Evolutionary conservation across 139 green algal species (phyloP).

Genomic region (Haematococcus lacustris): DNA sequence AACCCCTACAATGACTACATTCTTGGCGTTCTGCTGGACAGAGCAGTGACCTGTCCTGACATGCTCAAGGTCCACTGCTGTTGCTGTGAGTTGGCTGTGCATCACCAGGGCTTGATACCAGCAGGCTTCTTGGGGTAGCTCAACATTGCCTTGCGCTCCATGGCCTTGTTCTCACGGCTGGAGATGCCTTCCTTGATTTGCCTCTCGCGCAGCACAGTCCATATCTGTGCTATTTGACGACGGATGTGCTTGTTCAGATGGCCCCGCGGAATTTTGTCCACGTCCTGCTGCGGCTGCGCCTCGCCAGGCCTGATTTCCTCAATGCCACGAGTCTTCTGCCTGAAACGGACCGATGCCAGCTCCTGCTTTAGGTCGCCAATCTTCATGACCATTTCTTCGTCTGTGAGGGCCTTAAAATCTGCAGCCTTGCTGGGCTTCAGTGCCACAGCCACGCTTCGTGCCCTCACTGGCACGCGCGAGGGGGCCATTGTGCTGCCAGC

Average conservation of each 20-base stretch:
- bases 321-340: conserved; percentile 38
- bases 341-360: conserved; percentile 26
- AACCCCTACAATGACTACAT: too few relatives aligned
- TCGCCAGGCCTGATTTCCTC: conserved; percentile 20
- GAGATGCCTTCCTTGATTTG: conserved; percentile 39
- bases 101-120: too few relatives aligned
- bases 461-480: too few relatives aligned
- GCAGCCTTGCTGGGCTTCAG: conserved; percentile 28
- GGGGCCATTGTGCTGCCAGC: too few relatives aligned
- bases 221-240: conserved; percentile 38
- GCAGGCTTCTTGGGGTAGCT: too few relatives aligned
- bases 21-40: too few relatives aligned
- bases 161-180: conserved; percentile 11
- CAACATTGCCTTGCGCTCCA: too few relatives aligned
- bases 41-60: too few relatives aligned
- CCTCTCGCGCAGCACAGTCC: conserved; percentile 39
- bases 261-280: conserved; percentile 35
- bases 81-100: too few relatives aligned
- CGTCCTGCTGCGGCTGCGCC: conserved; percentile 25
- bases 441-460: conserved; percentile 14
- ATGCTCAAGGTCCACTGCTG: too few relatives aligned
- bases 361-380: conserved; percentile 33
- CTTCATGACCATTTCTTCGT: conserved; percentile 37
- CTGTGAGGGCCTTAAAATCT: conserved; percentile 20
- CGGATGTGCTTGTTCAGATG: conserved; percentile 43